A percentile compares a stretch with the other conserved stretches of the same genome.
These are phyloP conservation scores for Daldinia loculata DNA, from an alignment of 495 filamentous ascomycete species.

Conservation along the genomic window DNA sequence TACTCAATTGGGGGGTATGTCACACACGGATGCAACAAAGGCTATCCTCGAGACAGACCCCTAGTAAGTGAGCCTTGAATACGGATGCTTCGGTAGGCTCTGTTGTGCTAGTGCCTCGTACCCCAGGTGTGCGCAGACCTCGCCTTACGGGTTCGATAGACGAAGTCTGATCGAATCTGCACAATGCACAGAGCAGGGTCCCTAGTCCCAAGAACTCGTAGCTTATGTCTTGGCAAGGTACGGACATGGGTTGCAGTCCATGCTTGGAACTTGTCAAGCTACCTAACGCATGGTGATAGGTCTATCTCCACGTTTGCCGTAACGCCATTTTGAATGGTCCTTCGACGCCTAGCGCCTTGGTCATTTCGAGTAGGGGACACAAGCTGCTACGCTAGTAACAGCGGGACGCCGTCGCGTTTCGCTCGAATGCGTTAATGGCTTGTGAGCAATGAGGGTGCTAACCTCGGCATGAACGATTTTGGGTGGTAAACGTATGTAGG, in stretches of 20 bases:
- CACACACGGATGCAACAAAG: conserved; percentile 6
- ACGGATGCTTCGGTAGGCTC: conserved; percentile 17
- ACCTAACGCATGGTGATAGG: conserved; percentile 22
- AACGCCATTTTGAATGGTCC: conserved; percentile 13
- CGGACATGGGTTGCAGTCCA: conserved; percentile 28
- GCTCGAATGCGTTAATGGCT: conserved; percentile 6
- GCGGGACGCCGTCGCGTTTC: not conserved
- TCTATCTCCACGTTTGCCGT: conserved; percentile 26
- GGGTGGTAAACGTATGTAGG: conserved; percentile 2
- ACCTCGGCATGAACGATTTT: conserved; percentile 14
- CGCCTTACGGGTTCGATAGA: conserved; percentile 38
- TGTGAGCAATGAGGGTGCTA: conserved; percentile 11
- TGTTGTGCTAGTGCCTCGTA: conserved; percentile 28
- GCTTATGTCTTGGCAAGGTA: conserved; percentile 28
- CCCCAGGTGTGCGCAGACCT: conserved; percentile 13
- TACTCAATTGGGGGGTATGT: not conserved
- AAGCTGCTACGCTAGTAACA: conserved; percentile 11
- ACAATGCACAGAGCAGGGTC: conserved; percentile 29
- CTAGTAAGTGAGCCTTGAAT: conserved; percentile 14
- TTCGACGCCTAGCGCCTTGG: conserved; percentile 19
- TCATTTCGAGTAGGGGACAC: conserved; percentile 12
- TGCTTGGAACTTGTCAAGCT: conserved; percentile 23
- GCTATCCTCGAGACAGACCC: conserved; percentile 8
- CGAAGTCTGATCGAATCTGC: conserved; percentile 39
- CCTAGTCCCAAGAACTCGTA: conserved; percentile 19